Evolutionary conservation across 2,329 filamentous ascomycete genomes (phyloP), one percentile per base, ranked within the genome.

Genomic region (Falciphora oryzae): DNA sequence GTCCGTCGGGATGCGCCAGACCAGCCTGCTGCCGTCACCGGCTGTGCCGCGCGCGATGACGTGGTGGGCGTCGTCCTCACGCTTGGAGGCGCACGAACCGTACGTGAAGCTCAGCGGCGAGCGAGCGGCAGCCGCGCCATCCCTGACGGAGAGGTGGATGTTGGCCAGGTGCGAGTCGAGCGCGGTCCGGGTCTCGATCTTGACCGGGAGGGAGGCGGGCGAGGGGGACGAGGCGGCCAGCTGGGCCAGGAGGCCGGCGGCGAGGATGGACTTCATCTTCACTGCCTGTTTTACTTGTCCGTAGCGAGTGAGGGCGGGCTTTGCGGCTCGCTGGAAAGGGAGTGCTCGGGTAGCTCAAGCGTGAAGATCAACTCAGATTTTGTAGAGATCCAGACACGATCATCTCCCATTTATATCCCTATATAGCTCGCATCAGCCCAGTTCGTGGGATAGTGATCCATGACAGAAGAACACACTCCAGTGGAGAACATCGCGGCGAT

Each of bases 91-190:
- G 65, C 67, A 68, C 2, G 65, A 59, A 3, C 66, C 67, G 58
- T 68, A 68, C 16, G 64, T 58, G 57, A 62, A 64, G 32, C 57
- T 64, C 64, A 68, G 58, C 3, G 62, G n/a, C 3, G 32, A 31
- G 59, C 25, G 22, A 14, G 38, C 8, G 14, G 60, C 60, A 2
- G 38, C 22, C n/a, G 62, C 16, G 62, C 57, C 62, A 3, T 59
- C 61, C 27, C 62, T 60, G 27, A 69, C 65, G 4, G 65, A 62
- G 32, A 70, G 62, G 61, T 68, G 65, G 53, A 68, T 50, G 63
- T 68, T 68, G 63, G 65, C 67, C 29, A 68, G 61, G 32, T 60
- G 64, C 4, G 67, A 67, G 57, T 65, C 28, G n/a, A 68, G 59
- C 13, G 28, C 44, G 3, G 35, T 7, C 44, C 65, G 56, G 4